Base-by-base conservation (phyloP, 345 rosid species). In the Linum usitatissimum region DNA sequence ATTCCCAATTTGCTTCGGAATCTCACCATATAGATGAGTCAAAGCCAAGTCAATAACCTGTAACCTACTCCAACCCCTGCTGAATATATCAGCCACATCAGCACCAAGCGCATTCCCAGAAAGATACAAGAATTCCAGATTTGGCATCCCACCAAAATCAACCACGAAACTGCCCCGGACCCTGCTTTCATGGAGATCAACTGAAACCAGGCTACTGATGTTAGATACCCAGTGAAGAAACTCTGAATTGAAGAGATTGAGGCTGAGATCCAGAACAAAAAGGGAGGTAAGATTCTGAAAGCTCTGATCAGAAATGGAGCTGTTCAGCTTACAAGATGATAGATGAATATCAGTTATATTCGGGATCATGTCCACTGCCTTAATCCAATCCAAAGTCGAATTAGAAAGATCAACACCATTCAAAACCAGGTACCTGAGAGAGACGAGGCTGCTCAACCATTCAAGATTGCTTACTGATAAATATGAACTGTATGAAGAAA, bases 91-190 rank as follows among this genome's bases (percentile, higher is more conserved):
- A 58, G 31, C 14, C 36, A 13, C 9, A n/a, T 18, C 14, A 10
- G 39, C 4, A 23, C 39, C 39, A 23, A 30, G 39, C 14, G 17
- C 6, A 31, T 58, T 58, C 10, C 18, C 38, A 28, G 36, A 28
- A 58, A 58, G 61, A 28, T 30, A 13, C 13, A 58, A 18, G 18
- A 13, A 7, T 38, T 30, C n/a, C 14, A 58, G 18, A 58, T 58
- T 58, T 15, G 61, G 61, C 14, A 58, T 15, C 61, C 10, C 61
- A n/a, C 61, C 17, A 5, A 58, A 58, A 31, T 34, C 79, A 6
- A 72, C 70, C 9, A 80, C 81, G 67, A 79, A 71, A 55, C 83
- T 75, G 51, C 83, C 78, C 63, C 49, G 63, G 18, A 77, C 51
- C 55, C 55, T 51, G 45, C 30, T 55, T 15, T 0, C 20, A 15